These are phyloP conservation scores for Colletotrichum plurivorum DNA, from an alignment of 2,329 filamentous ascomycete species.

Conservation along the genomic window DNA sequence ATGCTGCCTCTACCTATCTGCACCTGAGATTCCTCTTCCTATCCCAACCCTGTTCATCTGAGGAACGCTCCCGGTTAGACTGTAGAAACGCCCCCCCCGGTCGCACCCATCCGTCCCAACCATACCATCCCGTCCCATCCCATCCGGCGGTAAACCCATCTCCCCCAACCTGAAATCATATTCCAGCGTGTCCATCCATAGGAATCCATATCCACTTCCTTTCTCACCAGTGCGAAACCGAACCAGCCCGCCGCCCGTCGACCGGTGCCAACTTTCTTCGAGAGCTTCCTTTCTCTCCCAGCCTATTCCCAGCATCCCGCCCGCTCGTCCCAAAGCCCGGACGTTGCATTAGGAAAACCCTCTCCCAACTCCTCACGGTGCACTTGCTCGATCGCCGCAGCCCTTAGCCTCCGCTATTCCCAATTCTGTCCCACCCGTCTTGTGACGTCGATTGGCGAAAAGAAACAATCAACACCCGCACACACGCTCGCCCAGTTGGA, in stretches of 20 bases:
- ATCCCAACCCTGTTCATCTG: conserved; percentile 11
- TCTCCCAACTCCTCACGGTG: conserved; percentile 10
- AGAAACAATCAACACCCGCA: conserved; percentile 7
- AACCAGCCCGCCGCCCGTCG: conserved; percentile 22
- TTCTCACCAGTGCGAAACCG: conserved; percentile 21
- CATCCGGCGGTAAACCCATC: conserved; percentile 4
- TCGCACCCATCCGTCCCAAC: conserved; percentile 9
- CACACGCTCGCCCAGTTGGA: too few species aligned
- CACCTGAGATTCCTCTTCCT: neutral
- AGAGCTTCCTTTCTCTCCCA: conserved; percentile 15
- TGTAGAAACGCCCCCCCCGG: neutral
- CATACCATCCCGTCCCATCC: neutral
- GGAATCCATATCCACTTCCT: too few species aligned
- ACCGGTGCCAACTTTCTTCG: conserved; percentile 38
- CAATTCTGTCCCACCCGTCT: conserved; percentile 3
- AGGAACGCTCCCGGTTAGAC: conserved; percentile 14
- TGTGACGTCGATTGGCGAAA: conserved; percentile 38
- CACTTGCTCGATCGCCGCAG: neutral
- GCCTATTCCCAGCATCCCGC: conserved; percentile 16
- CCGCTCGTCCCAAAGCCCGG: conserved; percentile 7
- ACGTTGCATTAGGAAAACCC: conserved; percentile 14
- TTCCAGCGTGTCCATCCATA: too few species aligned
- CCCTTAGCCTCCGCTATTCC: conserved; percentile 15
- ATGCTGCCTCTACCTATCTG: neutral
- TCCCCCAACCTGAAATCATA: conserved; percentile 1